A percentile compares a stretch with the other conserved stretches of the same genome.
phyloP scores from a whole-genome alignment of 441 rosid species.

The Pelargonium cotyledonis region DNA sequence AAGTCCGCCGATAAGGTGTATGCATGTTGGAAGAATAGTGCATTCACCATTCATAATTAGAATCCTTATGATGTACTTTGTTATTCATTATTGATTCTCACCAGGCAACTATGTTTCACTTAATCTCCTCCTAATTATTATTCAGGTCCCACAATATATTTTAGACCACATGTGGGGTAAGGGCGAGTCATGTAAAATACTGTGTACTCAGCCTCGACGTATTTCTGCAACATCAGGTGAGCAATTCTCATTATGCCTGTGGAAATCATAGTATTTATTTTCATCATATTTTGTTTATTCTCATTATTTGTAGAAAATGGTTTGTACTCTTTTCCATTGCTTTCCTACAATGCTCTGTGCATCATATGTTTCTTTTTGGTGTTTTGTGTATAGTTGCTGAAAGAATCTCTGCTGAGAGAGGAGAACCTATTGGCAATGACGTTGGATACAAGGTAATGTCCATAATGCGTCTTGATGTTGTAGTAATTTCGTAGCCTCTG shows the following conservation, averaged over 20 bases:
- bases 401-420: conserved; percentile 86
- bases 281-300: background rate
- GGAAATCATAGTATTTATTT: background rate
- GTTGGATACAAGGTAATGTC: conserved; percentile 81
- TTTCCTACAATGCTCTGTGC: conserved; percentile 8
- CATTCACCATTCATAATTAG: no score
- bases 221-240: conserved; percentile 91
- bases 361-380: conserved; percentile 19
- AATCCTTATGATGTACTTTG: no score
- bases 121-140: conserved; percentile 12
- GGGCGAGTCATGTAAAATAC: conserved; percentile 76
- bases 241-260: conserved; percentile 16
- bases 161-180: conserved; percentile 78
- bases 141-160: conserved; percentile 85
- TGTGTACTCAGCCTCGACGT: conserved; percentile 98
- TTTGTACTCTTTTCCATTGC: background rate
- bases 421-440: conserved; percentile 69
- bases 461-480: background rate
- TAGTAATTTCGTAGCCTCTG: no score
- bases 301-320: no score
- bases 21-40: no score
- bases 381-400: conserved; percentile 64
- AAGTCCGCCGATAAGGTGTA: no score
- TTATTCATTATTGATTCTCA: no score
- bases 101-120: background rate